phyloP scores from a whole-genome alignment of 129 eudicot genomes.

The Centrapalus pauciflorus region DNA sequence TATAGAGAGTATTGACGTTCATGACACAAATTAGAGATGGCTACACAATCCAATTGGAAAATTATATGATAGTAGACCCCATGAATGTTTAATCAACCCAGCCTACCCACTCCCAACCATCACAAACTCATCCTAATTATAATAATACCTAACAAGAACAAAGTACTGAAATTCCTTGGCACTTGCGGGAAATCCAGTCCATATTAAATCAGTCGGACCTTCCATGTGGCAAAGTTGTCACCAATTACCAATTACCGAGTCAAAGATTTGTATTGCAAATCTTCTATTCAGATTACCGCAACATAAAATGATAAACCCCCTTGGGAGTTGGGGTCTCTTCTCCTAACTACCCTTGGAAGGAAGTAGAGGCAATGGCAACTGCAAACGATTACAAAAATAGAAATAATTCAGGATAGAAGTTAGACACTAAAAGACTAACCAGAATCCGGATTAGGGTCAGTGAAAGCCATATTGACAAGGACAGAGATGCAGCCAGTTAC shows the following conservation, averaged over 20 bases:
- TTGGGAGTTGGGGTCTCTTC: not conserved
- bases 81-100: not conserved
- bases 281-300: not conserved
- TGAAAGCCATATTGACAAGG: constrained; percentile 44
- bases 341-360: not conserved
- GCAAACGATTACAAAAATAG: not conserved
- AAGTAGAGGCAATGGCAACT: not conserved
- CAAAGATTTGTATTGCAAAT: not conserved
- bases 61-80: not conserved
- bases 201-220: no score
- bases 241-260: not conserved
- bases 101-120: not conserved
- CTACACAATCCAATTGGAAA: not conserved
- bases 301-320: not conserved
- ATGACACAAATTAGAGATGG: not conserved
- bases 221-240: not conserved
- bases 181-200: not conserved
- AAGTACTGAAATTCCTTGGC: not conserved
- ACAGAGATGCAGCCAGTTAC: constrained; percentile 20
- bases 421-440: constrained; percentile 35
- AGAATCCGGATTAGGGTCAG: constrained; percentile 38
- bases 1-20: not conserved
- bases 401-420: not conserved
- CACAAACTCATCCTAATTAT: not conserved
- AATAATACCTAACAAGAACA: not conserved